Evolutionary conservation across 345 rosid genomes (phyloP).

Genomic region (Arabis hirsuta): DNA sequence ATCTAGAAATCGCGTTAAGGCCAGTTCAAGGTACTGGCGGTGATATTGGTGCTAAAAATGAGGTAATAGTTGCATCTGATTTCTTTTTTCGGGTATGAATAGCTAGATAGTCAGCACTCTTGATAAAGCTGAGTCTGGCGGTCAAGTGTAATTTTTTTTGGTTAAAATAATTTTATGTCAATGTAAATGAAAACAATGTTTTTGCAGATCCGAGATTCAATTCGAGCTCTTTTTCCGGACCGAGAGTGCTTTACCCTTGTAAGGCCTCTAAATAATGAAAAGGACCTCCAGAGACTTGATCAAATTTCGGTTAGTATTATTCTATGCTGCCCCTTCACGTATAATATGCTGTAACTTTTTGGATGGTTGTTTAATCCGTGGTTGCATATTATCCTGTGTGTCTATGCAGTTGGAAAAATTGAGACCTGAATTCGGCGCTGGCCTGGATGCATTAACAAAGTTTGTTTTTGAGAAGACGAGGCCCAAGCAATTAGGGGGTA

Average conservation of each 20-base stretch:
- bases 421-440: conserved; percentile 86
- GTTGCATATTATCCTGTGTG: not conserved
- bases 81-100: conserved; percentile 5
- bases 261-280: conserved; percentile 87
- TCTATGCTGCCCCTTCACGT: not conserved
- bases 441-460: conserved; percentile 89
- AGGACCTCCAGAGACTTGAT: conserved; percentile 88
- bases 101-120: conserved; percentile 5
- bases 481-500: conserved; percentile 94
- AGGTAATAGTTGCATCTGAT: conserved; percentile 56
- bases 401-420: conserved; percentile 68
- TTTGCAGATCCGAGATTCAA: conserved; percentile 84
- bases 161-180: not conserved
- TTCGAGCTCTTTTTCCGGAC: conserved; percentile 92
- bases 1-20: conserved; percentile 88
- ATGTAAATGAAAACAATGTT: not conserved
- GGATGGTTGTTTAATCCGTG: not conserved
- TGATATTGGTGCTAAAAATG: conserved; percentile 88
- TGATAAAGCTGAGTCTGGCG: conserved; percentile 1
- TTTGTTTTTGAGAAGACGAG: conserved; percentile 98
- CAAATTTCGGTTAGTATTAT: conserved; percentile 73
- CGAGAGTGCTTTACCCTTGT: conserved; percentile 93
- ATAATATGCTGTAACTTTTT: not conserved
- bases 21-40: conserved; percentile 80
- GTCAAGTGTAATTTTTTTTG: not conserved